Evolutionary conservation across 2,329 filamentous ascomycete genomes (phyloP), one percentile per base, ranked within the genome.

Genomic region (Fusarium sambucinum): DNA sequence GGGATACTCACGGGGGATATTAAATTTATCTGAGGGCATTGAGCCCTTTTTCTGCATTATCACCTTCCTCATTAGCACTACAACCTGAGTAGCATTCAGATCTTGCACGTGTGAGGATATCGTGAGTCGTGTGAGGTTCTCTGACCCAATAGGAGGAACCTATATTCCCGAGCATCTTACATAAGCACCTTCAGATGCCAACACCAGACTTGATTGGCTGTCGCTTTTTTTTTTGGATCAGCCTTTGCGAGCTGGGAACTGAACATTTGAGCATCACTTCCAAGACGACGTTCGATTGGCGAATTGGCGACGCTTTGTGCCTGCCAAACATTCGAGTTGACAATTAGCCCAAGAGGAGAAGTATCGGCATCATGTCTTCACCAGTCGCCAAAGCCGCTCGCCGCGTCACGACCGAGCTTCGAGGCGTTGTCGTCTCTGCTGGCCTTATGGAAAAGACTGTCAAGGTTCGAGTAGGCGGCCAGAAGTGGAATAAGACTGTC

Each of bases 361-460:
- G 35, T 25, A 42, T 10, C 23, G 13, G 17, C n/a, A n/a, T 3
- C 17, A 65, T 84, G 82, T 79, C 81, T 19, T 79, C 79, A 12
- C 78, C 77, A 66, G 72, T 80, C n/a, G 77, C 77, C 21, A 80
- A 78, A 66, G 80, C 80, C 33, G 80, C 81, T 58, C 80, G 79
- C 55, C 79, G 78, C 55, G 81, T 82, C 50, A 83, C 81, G 52
- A 83, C 84, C 62, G 83, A 87, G 74, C 76, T 88, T 59, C 84
- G 85, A 63, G 91, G 91, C 66, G 87, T 95, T 40, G 92, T 95
- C 25, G 87, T 94, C 50, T 93, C 91, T 41, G 89, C 92, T 9
- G 92, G 92, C 21, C 85, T 90, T 61, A 94, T 94, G 90, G 81
- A 88, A 61, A 92, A 90, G 80, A 94, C 92, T 4, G 91, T 94